Evolutionary conservation across 2,329 filamentous ascomycete genomes (phyloP).

Genomic region (Fusarium goolgardi): DNA sequence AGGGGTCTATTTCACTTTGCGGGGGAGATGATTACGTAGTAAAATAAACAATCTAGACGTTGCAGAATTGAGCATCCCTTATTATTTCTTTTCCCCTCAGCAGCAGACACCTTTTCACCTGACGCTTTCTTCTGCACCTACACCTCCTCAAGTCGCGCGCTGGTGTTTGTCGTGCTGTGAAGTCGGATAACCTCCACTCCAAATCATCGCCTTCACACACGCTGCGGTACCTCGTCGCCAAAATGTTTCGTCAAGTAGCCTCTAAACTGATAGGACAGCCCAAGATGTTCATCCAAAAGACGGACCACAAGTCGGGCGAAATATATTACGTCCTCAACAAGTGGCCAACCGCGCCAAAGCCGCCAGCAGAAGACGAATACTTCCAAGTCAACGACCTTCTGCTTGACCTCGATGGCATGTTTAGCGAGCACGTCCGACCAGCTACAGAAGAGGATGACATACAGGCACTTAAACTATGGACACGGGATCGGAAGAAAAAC

Average conservation of each 20-base stretch:
- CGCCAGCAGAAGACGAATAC: conserved; percentile 43
- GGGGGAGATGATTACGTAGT: conserved; percentile 35
- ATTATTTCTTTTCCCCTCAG: not conserved
- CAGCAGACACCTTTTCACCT: not conserved
- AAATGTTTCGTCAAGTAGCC: conserved; percentile 36
- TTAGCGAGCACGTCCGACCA: conserved; percentile 57
- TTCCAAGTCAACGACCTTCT: conserved; percentile 58
- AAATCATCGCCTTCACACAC: not conserved
- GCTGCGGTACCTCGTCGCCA: conserved; percentile 5
- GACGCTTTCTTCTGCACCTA: not conserved
- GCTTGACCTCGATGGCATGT: conserved; percentile 65
- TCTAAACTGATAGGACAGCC: conserved; percentile 1
- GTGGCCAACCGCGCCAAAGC: conserved; percentile 18
- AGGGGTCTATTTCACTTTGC: conserved; percentile 33
- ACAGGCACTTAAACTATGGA: conserved; percentile 49
- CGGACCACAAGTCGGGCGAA: conserved; percentile 34
- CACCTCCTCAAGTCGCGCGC: not conserved
- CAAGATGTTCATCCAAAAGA: conserved; percentile 45
- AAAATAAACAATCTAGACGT: not conserved
- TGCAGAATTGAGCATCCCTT: not conserved
- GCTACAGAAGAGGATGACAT: conserved; percentile 54
- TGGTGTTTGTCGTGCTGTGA: not conserved
- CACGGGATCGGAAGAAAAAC: conserved; percentile 34
- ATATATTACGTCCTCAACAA: conserved; percentile 48
- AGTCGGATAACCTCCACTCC: not conserved